phyloP scores from a whole-genome alignment of 2,329 filamentous ascomycete genomes.

The Arthrobotrys megalospora region DNA sequence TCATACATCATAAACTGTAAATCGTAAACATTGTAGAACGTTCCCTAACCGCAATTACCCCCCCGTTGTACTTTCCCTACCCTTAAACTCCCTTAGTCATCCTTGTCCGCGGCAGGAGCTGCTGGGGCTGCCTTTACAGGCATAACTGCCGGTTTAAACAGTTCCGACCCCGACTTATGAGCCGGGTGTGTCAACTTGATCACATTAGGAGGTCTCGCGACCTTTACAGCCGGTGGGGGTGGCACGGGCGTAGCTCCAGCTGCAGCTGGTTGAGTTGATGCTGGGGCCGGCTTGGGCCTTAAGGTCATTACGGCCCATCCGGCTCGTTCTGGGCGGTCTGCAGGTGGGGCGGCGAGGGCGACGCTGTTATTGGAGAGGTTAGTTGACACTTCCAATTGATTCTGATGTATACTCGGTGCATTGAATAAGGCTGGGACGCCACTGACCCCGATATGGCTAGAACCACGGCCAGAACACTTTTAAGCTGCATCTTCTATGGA shows the following conservation, averaged over 20 bases:
- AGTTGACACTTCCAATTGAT: not conserved
- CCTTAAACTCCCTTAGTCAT: not conserved
- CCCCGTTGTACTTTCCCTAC: not conserved
- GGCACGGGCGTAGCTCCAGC: not conserved
- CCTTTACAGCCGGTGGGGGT: not conserved
- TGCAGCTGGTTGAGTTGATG: not conserved
- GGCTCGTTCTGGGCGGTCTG: not conserved
- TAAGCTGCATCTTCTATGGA: slow-evolving; percentile 7
- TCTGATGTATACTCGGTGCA: not conserved
- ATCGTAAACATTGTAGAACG: not conserved
- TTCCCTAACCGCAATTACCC: not conserved
- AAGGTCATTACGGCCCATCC: not conserved
- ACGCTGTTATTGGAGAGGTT: slow-evolving; percentile 1
- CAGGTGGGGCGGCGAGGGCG: not conserved
- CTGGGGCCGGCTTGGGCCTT: not conserved
- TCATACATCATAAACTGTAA: not conserved
- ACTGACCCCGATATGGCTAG: slow-evolving; percentile 22
- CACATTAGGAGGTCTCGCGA: not conserved
- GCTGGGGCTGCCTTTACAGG: not conserved
- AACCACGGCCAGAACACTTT: slow-evolving; percentile 12
- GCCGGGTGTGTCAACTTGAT: not conserved
- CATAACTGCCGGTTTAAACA: not conserved
- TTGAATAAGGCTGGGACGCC: not conserved
- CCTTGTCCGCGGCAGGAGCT: not conserved
- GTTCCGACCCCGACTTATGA: not conserved